phyloP scores from a whole-genome alignment of 208 protist genomes.

The Leishmania guyanensis region DNA sequence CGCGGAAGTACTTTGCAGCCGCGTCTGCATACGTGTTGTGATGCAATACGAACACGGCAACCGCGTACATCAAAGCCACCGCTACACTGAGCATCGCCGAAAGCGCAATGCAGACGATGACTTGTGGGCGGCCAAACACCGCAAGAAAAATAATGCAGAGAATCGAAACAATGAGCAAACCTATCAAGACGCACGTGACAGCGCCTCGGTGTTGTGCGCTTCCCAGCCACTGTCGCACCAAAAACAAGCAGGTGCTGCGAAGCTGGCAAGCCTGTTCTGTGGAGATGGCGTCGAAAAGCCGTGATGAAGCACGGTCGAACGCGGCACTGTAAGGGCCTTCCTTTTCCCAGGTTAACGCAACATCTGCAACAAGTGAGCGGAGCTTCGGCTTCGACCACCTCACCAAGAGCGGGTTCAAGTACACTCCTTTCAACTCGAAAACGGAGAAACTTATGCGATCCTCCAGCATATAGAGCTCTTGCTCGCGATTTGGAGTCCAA shows the following conservation, averaged over 20 bases:
- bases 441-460: constrained; percentile 42
- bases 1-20: constrained; percentile 49
- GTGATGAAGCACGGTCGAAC: constrained; percentile 50
- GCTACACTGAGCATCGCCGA: constrained; percentile 35
- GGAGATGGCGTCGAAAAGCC: constrained; percentile 56
- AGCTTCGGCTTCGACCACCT: constrained; percentile 56
- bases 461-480: constrained; percentile 31
- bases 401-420: constrained; percentile 44
- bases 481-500: constrained; percentile 26
- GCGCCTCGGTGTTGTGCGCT: constrained; percentile 18
- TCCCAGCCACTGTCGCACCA: constrained; percentile 53
- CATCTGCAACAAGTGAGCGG: constrained; percentile 36
- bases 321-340: constrained; percentile 45
- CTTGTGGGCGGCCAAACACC: constrained; percentile 29
- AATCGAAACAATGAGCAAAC: constrained; percentile 29
- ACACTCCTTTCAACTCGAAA: constrained; percentile 46
- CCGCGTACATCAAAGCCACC: constrained; percentile 28
- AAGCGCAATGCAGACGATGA: constrained; percentile 33
- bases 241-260: constrained; percentile 42
- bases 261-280: constrained; percentile 45
- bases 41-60: constrained; percentile 44
- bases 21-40: constrained; percentile 68
- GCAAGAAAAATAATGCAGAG: constrained; percentile 46
- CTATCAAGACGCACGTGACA: constrained; percentile 11
- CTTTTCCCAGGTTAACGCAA: constrained; percentile 47